phyloP scores from a whole-genome alignment of 2,329 filamentous ascomycete genomes.

The Exserohilum turcica region DNA sequence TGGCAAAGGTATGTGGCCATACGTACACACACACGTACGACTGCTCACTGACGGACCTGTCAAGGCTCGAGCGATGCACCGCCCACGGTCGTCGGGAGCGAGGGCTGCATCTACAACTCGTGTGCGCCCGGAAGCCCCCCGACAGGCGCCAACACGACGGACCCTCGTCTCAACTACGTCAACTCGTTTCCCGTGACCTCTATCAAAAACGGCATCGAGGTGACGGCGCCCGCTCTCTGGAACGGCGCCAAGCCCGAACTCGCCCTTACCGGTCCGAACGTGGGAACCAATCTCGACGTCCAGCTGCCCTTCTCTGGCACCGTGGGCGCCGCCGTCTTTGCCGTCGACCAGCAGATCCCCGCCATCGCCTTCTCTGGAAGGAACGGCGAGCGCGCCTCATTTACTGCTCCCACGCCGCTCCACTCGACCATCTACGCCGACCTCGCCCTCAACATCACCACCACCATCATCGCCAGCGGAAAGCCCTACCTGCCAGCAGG shows the following conservation, averaged over 20 bases:
- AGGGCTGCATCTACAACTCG: constrained; percentile 65
- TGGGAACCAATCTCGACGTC: constrained; percentile 63
- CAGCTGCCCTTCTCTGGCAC: constrained; percentile 67
- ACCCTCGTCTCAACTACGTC: constrained; percentile 70
- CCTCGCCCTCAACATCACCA: constrained; percentile 63
- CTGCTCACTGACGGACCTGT: constrained; percentile 6
- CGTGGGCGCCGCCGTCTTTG: constrained; percentile 67
- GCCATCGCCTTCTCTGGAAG: constrained; percentile 70
- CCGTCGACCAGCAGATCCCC: constrained; percentile 63
- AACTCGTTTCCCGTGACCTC: constrained; percentile 70
- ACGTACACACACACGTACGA: neutral
- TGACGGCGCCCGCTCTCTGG: constrained; percentile 61
- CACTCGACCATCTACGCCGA: constrained; percentile 67
- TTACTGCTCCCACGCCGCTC: constrained; percentile 56
- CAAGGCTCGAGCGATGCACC: constrained; percentile 59
- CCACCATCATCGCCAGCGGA: constrained; percentile 60
- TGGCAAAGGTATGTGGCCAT: constrained; percentile 57
- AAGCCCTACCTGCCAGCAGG: constrained; percentile 66
- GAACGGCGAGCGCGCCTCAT: constrained; percentile 58
- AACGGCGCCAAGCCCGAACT: constrained; percentile 60
- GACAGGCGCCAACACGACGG: constrained; percentile 61
- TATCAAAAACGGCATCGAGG: constrained; percentile 66
- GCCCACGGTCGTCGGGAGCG: constrained; percentile 54
- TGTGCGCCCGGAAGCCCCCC: constrained; percentile 64
- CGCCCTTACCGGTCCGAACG: constrained; percentile 69